Base-by-base conservation (phyloP, 2,329 filamentous ascomycete genomes). In the Phialophora macrospora region DNA sequence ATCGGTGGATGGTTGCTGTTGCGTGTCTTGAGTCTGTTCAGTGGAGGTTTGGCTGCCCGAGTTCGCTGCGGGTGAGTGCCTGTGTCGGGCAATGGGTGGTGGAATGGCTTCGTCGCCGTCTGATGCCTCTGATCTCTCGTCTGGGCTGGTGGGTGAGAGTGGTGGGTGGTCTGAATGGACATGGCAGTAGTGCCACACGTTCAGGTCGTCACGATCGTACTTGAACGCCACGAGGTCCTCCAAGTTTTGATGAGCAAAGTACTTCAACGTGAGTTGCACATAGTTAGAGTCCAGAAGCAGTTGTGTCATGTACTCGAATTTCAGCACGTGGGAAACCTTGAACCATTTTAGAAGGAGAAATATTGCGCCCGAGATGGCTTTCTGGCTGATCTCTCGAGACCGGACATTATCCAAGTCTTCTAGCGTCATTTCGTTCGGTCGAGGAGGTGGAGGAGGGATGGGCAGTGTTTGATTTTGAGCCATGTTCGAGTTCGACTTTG, bases 301-400 rank as follows among this genome's bases (percentile, higher is more conserved):
- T 75, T 99, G 95, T 0, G 93, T 94, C 74, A 99, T 81, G 74
- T 97, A 98, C 78, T 99, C 95, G 72, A 95, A 97, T 75, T 97
- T 97, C 70, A 99, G 82, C 30, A 98, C 86, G 75, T 99, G 95
- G 64, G 93, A 97, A 61, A 96, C 82, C 76, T 97, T 96, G 73
- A 98, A 90, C 95, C 95, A 99, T 78, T 98, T 99, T 67, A 98
- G 76, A 52, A 98, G 79, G n/a, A 97, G 81, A 30, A 99, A 81
- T 30, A 99, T 80, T 62, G 93, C 90, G 0, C 91, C 93, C n/a
- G 93, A 95, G 24, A 97, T 89, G 0, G 94, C 94, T 78, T 98
- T 98, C 28, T 90, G 88, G 12, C 90, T 90, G 59, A 99, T 93
- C 77, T 99, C 95, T 63, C 94, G 87, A 17, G 87, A 88, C 57